A percentile compares a stretch with the other conserved stretches of the same genome.
Evolutionary conservation across 306 rosid species (phyloP).

Genomic region (Echinosophora koreensis): DNA sequence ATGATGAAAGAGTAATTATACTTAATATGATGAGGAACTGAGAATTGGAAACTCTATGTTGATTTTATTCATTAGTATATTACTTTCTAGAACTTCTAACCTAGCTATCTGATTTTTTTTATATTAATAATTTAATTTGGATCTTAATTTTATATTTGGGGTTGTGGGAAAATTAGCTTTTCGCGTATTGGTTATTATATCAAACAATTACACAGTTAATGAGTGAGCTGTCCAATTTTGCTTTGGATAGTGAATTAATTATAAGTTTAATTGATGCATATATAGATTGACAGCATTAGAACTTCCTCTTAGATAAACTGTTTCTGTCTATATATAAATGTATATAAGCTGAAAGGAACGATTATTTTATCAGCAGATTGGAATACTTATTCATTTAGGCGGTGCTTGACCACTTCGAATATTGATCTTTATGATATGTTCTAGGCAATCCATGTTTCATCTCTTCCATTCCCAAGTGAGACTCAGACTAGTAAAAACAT

Average conservation of each 20-base stretch:
- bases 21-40: neutral
- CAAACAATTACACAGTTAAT: neutral
- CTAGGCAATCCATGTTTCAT: slow-evolving; percentile 36
- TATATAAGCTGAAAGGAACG: too few relatives aligned
- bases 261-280: neutral
- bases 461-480: slow-evolving; percentile 31
- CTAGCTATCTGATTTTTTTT: neutral
- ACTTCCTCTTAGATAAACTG: neutral
- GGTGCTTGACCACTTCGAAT: neutral
- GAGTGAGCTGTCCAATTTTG: slow-evolving; percentile 27
- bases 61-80: neutral
- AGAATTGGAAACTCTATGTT: neutral
- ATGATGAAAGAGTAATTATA: slow-evolving; percentile 3
- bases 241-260: neutral
- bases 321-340: neutral
- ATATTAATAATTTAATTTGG: neutral
- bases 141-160: neutral
- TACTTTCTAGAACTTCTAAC: neutral
- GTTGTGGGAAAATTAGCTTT: neutral
- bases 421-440: neutral
- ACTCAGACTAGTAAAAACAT: neutral
- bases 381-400: too few relatives aligned
- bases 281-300: neutral
- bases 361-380: too few relatives aligned
- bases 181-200: neutral